Conservation (phyloP, 1,139 yeast genomes). For the Hanseniaspora sp. region DNA sequence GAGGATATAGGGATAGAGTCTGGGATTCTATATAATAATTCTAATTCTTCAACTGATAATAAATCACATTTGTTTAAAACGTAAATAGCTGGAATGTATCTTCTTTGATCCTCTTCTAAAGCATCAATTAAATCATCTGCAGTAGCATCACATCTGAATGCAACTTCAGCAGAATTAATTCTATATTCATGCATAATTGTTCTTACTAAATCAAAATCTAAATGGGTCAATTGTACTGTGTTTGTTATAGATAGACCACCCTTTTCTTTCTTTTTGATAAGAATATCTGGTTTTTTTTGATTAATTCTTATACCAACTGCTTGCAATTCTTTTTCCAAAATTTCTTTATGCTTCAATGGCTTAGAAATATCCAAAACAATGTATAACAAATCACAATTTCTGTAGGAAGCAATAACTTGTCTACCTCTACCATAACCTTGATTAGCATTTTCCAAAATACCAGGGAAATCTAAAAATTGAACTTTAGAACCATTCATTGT, state of each 20-base stretch:
- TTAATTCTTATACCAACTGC: slow-evolving; percentile 95
- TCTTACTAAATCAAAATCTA: slow-evolving; percentile 83
- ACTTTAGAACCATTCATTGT: slow-evolving; percentile 94
- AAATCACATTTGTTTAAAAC: slow-evolving; percentile 93
- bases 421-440: slow-evolving; percentile 99
- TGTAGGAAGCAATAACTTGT: slow-evolving; percentile 96
- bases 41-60: slow-evolving; percentile 84
- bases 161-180: slow-evolving; percentile 92
- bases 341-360: slow-evolving; percentile 84
- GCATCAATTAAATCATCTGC: slow-evolving; percentile 92
- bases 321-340: slow-evolving; percentile 88
- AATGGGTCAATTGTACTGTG: slow-evolving; percentile 82
- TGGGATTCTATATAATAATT: slow-evolving; percentile 78
- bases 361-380: slow-evolving; percentile 92
- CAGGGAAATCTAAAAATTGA: slow-evolving; percentile 96
- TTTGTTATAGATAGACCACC: slow-evolving; percentile 93
- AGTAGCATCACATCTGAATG: slow-evolving; percentile 93
- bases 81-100: slow-evolving; percentile 89
- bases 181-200: slow-evolving; percentile 95
- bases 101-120: slow-evolving; percentile 79
- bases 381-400: slow-evolving; percentile 86
- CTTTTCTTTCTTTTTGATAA: slow-evolving; percentile 80
- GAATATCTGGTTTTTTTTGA: slow-evolving; percentile 82
- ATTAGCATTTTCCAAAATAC: slow-evolving; percentile 97
- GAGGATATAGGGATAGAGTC: slow-evolving; percentile 94